Percentiles rank a stretch among this genome's conserved stretches.
These are phyloP conservation scores for Dactylonectria macrodidyma DNA, from an alignment of 2,329 filamentous ascomycete species.

Conservation along the genomic window DNA sequence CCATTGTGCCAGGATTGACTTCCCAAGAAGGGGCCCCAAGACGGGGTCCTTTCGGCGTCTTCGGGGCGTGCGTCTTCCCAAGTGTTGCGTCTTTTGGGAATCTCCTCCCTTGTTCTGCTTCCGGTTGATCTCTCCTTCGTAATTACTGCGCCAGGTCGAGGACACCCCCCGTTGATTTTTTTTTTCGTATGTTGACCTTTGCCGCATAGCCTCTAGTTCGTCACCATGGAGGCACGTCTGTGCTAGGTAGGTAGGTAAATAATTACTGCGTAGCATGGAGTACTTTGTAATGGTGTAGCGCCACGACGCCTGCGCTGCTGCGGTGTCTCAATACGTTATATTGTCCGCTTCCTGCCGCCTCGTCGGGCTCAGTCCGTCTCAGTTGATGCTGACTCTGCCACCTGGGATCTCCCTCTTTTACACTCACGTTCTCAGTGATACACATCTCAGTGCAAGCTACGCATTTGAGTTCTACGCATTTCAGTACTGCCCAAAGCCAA, in stretches of 20 bases:
- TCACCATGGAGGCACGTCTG: background rate
- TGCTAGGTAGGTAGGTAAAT: no score
- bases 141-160: background rate
- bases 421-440: background rate
- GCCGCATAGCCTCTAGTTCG: constrained; percentile 1
- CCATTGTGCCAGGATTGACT: background rate
- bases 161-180: background rate
- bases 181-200: constrained; percentile 15
- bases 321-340: constrained; percentile 6
- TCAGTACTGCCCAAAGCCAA: no score
- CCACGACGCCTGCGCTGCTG: background rate
- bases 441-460: background rate
- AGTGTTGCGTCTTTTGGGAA: background rate
- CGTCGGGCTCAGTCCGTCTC: background rate
- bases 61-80: background rate
- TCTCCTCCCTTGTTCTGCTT: background rate
- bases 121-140: no score
- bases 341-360: background rate
- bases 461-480: no score
- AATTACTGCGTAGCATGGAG: no score
- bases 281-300: background rate
- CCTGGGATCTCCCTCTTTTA: constrained; percentile 2
- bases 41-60: background rate
- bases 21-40: background rate
- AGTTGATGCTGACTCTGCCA: background rate